Evolutionary conservation across 257 asterid species (phyloP).

Genomic region (Verbascum thapsus): DNA sequence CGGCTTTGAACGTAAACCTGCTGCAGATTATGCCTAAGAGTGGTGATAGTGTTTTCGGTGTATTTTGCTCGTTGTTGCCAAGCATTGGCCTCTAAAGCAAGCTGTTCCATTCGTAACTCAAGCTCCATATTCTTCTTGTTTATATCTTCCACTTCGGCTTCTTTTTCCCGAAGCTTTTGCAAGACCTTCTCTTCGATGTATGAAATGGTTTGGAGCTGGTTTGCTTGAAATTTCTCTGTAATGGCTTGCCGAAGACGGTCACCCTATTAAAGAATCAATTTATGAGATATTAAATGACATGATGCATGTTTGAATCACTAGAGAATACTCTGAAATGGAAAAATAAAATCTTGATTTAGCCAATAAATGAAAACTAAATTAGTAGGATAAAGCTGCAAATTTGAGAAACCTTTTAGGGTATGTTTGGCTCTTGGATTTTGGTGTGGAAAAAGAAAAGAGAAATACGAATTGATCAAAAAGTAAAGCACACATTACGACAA

Average conservation of each 20-base stretch:
- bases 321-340: background rate
- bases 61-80: conserved; percentile 92
- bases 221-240: conserved; percentile 75
- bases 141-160: conserved; percentile 68
- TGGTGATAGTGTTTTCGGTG: conserved; percentile 77
- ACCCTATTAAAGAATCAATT: conserved; percentile 50
- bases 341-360: background rate
- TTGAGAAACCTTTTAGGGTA: too few relatives aligned
- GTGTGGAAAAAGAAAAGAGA: too few relatives aligned
- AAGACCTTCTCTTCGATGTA: conserved; percentile 76
- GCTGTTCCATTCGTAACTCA: conserved; percentile 66
- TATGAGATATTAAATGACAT: background rate
- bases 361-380: background rate
- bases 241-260: conserved; percentile 78
- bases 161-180: conserved; percentile 76
- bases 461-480: too few relatives aligned
- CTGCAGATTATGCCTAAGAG: conserved; percentile 69
- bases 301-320: background rate
- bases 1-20: conserved; percentile 73
- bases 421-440: too few relatives aligned
- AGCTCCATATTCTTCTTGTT: conserved; percentile 84
- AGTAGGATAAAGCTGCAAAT: too few relatives aligned
- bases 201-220: conserved; percentile 79
- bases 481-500: too few relatives aligned
- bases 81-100: conserved; percentile 71